Conservation (phyloP, 129 eudicot genomes). For the Flaveria brownii region DNA sequence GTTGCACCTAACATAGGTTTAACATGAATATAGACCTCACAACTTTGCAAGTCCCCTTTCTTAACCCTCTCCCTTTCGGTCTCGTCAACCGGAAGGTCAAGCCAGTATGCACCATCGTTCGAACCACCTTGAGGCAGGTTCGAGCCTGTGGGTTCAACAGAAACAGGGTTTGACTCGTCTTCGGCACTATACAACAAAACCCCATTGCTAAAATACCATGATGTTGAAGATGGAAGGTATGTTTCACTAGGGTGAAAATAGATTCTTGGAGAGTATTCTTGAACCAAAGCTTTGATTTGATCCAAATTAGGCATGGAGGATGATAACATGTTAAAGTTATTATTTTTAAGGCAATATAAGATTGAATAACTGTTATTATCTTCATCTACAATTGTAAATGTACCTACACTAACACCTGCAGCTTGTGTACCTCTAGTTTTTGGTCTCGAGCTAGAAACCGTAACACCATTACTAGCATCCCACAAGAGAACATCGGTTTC, state of each 20-base stretch:
- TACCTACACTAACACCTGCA: conserved; percentile 43
- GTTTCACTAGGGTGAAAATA: conserved; percentile 51
- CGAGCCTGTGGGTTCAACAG: conserved; percentile 30
- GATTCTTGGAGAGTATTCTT: conserved; percentile 42
- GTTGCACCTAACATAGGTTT: conserved; percentile 59
- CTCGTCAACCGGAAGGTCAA: conserved; percentile 46
- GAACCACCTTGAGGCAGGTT: conserved; percentile 57
- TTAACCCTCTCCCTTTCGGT: conserved; percentile 31
- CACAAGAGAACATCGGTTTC: conserved; percentile 46
- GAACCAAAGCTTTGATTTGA: conserved; percentile 38
- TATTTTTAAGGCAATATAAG: conserved; percentile 46
- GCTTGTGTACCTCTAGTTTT: conserved; percentile 43
- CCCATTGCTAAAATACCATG: conserved; percentile 51
- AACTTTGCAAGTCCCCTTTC: conserved; percentile 43
- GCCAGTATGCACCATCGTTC: conserved; percentile 47
- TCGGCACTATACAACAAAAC: conserved; percentile 35
- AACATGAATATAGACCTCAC: conserved; percentile 43
- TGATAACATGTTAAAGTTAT: conserved; percentile 32
- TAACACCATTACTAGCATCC: conserved; percentile 36
- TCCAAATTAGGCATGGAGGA: conserved; percentile 41
- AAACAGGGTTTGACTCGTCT: conserved; percentile 39
- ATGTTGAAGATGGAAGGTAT: conserved; percentile 46
- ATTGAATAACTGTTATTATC: conserved; percentile 21
- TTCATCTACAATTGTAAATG: conserved; percentile 33
- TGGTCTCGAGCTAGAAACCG: conserved; percentile 44